Evolutionary conservation across 108 stramenopile genomes (phyloP).

Genomic region (Discostella pseudostelligera): DNA sequence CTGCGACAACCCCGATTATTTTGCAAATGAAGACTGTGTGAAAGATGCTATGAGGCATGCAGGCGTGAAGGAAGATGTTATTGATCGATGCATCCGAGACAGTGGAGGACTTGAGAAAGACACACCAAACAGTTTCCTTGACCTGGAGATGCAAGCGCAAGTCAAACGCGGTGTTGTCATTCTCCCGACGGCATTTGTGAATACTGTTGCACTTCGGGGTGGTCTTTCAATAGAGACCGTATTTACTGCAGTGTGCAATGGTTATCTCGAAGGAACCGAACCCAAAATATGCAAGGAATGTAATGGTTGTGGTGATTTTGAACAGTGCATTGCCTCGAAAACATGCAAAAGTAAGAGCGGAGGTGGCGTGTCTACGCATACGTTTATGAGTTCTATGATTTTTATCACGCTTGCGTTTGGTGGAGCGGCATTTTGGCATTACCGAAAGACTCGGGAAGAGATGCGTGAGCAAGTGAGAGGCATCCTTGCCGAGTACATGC

Average conservation of each 20-base stretch:
- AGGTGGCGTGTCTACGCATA: conserved; percentile 42
- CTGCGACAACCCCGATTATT: conserved; percentile 66
- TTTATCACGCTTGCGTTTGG: conserved; percentile 43
- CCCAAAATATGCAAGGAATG: conserved; percentile 53
- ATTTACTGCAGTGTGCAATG: conserved; percentile 70
- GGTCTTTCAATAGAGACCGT: conserved; percentile 55
- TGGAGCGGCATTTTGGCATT: conserved; percentile 72
- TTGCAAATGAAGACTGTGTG: conserved; percentile 80
- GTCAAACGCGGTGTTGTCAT: conserved; percentile 50
- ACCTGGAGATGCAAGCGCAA: conserved; percentile 56
- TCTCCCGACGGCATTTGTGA: conserved; percentile 60
- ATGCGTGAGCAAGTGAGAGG: conserved; percentile 89
- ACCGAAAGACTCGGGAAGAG: conserved; percentile 71
- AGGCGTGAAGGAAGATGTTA: conserved; percentile 36
- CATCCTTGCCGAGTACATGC: conserved; percentile 93
- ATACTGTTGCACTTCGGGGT: conserved; percentile 64
- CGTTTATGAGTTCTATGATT: conserved; percentile 48
- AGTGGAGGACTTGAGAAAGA: conserved; percentile 55
- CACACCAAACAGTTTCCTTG: conserved; percentile 60
- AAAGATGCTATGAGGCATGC: conserved; percentile 57
- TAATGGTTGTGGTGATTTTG: conserved; percentile 33
- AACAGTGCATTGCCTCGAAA: conserved; percentile 37
- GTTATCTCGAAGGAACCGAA: conserved; percentile 65
- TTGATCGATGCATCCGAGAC: conserved; percentile 64
- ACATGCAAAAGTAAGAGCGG: conserved; percentile 29